These are phyloP conservation scores for Xylaria sp. DNA, from an alignment of 2,329 filamentous ascomycete genomes.

Conservation along the genomic window DNA sequence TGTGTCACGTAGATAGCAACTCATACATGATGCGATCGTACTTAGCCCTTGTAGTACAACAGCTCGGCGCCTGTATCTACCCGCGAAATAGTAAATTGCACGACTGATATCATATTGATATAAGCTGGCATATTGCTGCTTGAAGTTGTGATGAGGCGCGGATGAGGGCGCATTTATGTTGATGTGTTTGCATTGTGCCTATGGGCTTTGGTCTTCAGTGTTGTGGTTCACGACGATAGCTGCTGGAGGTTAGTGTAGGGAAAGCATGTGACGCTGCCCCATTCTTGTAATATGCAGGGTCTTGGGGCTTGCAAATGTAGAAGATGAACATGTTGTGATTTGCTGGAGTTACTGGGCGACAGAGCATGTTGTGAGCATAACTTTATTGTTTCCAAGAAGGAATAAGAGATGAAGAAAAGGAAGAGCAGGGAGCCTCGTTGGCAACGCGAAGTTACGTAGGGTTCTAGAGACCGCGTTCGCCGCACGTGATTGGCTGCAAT, in stretches of 20 bases:
- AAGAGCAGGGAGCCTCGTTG: background rate
- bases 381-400: background rate
- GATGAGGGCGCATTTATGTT: background rate
- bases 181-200: background rate
- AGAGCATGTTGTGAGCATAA: no score
- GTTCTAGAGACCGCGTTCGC: conserved; percentile 25
- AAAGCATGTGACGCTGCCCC: background rate
- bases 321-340: background rate
- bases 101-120: background rate
- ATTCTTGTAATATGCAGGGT: no score
- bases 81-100: background rate
- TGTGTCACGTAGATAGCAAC: conserved; percentile 1
- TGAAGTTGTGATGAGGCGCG: no score
- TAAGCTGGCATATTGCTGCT: background rate
- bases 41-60: background rate
- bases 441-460: conserved; percentile 22
- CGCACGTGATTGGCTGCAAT: conserved; percentile 24
- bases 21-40: conserved; percentile 1
- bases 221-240: background rate
- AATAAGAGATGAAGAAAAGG: background rate
- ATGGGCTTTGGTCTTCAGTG: no score
- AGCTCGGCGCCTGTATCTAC: background rate
- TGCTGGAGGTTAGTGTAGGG: background rate
- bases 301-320: background rate
- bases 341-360: background rate